These are phyloP conservation scores for Leucoagaricus sp. DNA, from an alignment of 1,284 basidiomycete genomes.

Conservation along the genomic window DNA sequence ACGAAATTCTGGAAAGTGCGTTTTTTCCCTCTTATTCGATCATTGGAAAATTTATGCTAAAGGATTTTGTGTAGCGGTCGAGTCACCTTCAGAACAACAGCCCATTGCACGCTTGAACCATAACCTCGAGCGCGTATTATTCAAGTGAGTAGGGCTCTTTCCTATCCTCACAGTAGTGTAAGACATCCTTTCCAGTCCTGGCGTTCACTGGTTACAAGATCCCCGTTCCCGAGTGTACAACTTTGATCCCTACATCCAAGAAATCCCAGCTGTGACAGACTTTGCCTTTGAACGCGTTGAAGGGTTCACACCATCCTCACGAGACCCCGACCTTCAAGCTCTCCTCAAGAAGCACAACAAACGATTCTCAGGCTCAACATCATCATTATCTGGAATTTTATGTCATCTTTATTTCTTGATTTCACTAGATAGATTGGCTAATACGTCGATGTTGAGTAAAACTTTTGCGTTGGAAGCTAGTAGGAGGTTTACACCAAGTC, in stretches of 20 bases:
- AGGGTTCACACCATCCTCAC: conserved; percentile 81
- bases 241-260: conserved; percentile 71
- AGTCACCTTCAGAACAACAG: conserved; percentile 46
- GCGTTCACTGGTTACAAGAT: conserved; percentile 91
- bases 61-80: conserved; percentile 41
- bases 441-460: conserved; percentile 57
- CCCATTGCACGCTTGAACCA: conserved; percentile 76
- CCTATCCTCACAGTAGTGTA: background rate
- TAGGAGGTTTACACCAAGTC: conserved; percentile 75
- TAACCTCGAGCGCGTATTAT: conserved; percentile 81
- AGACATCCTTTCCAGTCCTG: conserved; percentile 56
- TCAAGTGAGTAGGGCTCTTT: conserved; percentile 61
- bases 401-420: conserved; percentile 89
- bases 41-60: background rate
- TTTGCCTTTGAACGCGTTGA: conserved; percentile 88
- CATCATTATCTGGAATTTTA: conserved; percentile 85
- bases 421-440: conserved; percentile 62
- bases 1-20: conserved; percentile 28
- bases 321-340: conserved; percentile 74
- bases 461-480: conserved; percentile 60
- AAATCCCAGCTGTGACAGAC: conserved; percentile 79
- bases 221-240: conserved; percentile 88
- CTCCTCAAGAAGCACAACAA: conserved; percentile 64
- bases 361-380: conserved; percentile 86
- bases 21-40: background rate